Evolutionary conservation across 2,329 filamentous ascomycete genomes (phyloP).

Genomic region (Penicillium hesseltinei): DNA sequence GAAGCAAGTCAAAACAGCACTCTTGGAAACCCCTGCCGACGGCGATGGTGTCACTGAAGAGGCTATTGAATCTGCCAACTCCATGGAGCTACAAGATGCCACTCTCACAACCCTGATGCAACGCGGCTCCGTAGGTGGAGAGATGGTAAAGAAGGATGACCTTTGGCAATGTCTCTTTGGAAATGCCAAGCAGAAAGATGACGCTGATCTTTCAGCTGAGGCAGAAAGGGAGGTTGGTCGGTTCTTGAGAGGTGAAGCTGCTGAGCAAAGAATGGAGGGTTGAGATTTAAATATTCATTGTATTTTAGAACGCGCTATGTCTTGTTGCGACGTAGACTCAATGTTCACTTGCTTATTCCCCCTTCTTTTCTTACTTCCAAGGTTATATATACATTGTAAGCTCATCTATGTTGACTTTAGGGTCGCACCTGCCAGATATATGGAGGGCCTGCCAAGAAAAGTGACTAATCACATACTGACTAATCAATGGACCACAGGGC

Average conservation of each 20-base stretch:
- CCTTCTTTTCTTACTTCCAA: not conserved
- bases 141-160: conserved; percentile 74
- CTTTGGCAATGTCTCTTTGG: conserved; percentile 90
- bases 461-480: not conserved
- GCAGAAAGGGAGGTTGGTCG: conserved; percentile 48
- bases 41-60: conserved; percentile 48
- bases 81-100: conserved; percentile 74
- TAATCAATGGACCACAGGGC: not conserved
- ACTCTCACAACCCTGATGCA: conserved; percentile 68
- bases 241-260: conserved; percentile 56
- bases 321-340: not conserved
- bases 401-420: not conserved
- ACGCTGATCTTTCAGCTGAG: conserved; percentile 14
- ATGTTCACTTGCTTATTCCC: not conserved
- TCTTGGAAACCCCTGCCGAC: not conserved
- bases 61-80: conserved; percentile 79
- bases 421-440: not conserved
- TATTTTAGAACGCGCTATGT: not conserved
- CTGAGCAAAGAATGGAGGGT: conserved; percentile 44
- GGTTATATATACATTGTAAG: not conserved
- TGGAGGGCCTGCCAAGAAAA: not conserved
- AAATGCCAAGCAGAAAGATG: conserved; percentile 37
- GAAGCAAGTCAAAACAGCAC: conserved; percentile 30
- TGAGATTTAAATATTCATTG: not conserved
- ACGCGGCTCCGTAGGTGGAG: conserved; percentile 69